A percentile compares a stretch with the other conserved stretches of the same genome.
Conservation (phyloP, 148 eudicot species). For the Cornus kousa region DNA sequence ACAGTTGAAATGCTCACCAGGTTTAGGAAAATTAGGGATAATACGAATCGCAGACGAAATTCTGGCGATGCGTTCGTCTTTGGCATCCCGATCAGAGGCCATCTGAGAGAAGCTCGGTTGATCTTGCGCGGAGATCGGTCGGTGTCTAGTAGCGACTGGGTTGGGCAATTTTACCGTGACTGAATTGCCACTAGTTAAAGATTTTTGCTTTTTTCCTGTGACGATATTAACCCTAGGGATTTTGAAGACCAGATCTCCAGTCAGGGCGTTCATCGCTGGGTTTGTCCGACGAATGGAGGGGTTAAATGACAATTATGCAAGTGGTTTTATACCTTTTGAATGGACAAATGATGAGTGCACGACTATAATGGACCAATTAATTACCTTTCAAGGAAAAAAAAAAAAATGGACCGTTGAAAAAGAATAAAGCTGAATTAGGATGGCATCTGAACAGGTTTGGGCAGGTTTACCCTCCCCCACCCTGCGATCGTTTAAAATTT, state of each 20-base stretch:
- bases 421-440: too few species aligned
- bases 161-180: constrained; percentile 13
- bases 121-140: constrained; percentile 6
- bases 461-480: too few species aligned
- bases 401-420: too few species aligned
- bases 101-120: constrained; percentile 8
- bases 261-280: constrained; percentile 4
- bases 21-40: constrained; percentile 85
- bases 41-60: constrained; percentile 74
- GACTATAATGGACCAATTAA: too few species aligned
- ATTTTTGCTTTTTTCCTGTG: not conserved
- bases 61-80: constrained; percentile 55
- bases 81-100: constrained; percentile 30
- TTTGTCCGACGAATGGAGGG: not conserved
- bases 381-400: too few species aligned
- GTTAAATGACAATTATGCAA: too few species aligned
- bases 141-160: not conserved
- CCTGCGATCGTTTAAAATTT: too few species aligned
- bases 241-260: not conserved
- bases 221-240: constrained; percentile 16
- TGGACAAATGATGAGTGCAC: too few species aligned
- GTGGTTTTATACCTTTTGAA: too few species aligned
- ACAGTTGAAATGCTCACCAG: constrained; percentile 42
- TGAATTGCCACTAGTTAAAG: constrained; percentile 17
- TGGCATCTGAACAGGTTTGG: too few species aligned